Evolutionary conservation across 441 rosid species (phyloP), one percentile per base, ranked within the genome.

Genomic region (Pelargonium cotyledonis): DNA sequence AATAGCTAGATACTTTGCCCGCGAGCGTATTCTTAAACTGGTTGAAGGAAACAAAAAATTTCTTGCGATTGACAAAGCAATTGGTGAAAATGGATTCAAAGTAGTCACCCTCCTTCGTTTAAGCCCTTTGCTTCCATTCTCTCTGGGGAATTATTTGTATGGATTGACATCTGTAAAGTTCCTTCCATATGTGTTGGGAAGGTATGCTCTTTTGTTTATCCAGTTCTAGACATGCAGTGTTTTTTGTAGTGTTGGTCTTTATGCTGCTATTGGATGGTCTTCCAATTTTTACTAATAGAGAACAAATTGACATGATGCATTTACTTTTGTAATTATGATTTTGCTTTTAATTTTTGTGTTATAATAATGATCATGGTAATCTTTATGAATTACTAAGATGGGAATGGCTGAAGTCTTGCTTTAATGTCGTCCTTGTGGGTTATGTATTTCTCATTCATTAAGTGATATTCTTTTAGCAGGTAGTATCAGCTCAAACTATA

Each of bases 101-200:
- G 91, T 95, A 62, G 97, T 95, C 35, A 91, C 99, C 19, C 92
- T 95, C n/a, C 96, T 95, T 76, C 86, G 97, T 2, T 82, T 95
- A 75, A 95, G 99, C 74, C 99, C 99, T 65, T 81, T 95, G 77
- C 99, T 95, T 78, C 99, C 97, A 4, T 95, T 95, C 74, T 91
- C 97, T 72, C 86, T 91, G 14, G 97, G 97, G 63, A 91, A 95
- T 79, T 95, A 95, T 83, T 75, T 95, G 18, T 95, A 95, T 51
- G 99, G 99, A 3, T 78, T 95, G 83, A 91, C 99, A 15, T 91
- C 97, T 11, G 97, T 95, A 26, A 89, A 95, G 88, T 95, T 95
- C 43, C 75, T 86, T 65, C 99, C 99, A 40, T 94, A 94, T 60
- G 91, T 91, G 31, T 72, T 95, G 76, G 99, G 96, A 80, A 95